A percentile compares a stretch with the other conserved stretches of the same genome.
Conservation (phyloP, 2,329 filamentous ascomycete species). For the Rasamsonia emersonii region DNA sequence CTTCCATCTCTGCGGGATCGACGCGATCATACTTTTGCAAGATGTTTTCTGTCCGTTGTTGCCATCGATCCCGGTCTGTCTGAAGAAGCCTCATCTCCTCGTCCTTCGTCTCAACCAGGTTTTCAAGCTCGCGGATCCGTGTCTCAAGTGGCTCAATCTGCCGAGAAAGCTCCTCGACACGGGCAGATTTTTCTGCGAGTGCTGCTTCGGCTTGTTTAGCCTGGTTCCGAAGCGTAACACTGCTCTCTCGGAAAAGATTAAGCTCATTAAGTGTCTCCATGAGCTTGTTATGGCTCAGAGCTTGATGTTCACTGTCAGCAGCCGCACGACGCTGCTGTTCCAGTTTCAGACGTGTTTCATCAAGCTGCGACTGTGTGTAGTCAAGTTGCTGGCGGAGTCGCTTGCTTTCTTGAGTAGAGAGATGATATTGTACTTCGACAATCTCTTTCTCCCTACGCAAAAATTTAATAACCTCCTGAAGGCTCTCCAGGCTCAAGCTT, state of each 20-base stretch:
- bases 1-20: constrained; percentile 86
- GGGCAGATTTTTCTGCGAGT: constrained; percentile 63
- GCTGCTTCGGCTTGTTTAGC: constrained; percentile 69
- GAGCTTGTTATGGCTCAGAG: constrained; percentile 76
- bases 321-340: constrained; percentile 77
- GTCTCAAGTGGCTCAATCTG: constrained; percentile 76
- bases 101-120: constrained; percentile 69
- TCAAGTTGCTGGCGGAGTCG: constrained; percentile 84
- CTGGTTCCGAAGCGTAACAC: constrained; percentile 80
- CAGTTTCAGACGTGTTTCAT: constrained; percentile 79
- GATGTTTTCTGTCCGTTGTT: constrained; percentile 91
- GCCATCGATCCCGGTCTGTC: constrained; percentile 88
- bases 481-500: constrained; percentile 57
- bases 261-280: constrained; percentile 94
- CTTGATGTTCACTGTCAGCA: constrained; percentile 62
- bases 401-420: constrained; percentile 80
- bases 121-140: constrained; percentile 73
- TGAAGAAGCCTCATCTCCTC: constrained; percentile 83
- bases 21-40: constrained; percentile 92
- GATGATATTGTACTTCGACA: constrained; percentile 87
- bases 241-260: constrained; percentile 93
- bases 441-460: constrained; percentile 95
- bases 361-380: constrained; percentile 76
- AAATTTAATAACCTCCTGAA: constrained; percentile 86
- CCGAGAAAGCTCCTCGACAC: constrained; percentile 63